phyloP scores from a whole-genome alignment of 805 yeast species.

The Candida sakaeoensis region DNA sequence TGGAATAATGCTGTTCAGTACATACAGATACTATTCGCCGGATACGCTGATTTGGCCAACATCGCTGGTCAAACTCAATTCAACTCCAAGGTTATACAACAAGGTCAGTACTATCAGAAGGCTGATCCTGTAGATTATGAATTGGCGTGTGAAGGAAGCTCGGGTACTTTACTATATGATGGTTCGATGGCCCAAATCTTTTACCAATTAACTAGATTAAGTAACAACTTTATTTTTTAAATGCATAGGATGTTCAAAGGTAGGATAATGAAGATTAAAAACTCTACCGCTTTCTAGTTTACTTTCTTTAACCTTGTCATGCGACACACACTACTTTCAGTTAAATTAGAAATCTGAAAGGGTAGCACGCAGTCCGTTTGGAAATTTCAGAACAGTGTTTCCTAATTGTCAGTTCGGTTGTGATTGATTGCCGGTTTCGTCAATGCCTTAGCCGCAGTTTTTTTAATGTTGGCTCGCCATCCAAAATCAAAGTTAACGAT shows the following conservation, averaged over 20 bases:
- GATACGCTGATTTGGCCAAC: slow-evolving; percentile 16
- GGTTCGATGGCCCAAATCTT: slow-evolving; percentile 18
- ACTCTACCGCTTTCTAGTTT: too few species aligned
- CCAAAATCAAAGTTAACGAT: too few species aligned
- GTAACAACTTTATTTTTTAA: neutral
- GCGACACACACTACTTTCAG: too few species aligned
- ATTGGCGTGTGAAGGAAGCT: neutral
- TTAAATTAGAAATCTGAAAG: too few species aligned
- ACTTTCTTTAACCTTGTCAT: too few species aligned
- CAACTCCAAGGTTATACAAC: slow-evolving; percentile 8
- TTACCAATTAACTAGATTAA: slow-evolving; percentile 10
- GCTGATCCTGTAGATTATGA: neutral
- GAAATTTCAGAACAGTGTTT: too few species aligned
- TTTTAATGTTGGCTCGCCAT: too few species aligned
- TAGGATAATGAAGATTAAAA: too few species aligned
- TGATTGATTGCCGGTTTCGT: too few species aligned
- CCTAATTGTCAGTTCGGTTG: too few species aligned
- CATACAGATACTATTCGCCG: slow-evolving; percentile 20
- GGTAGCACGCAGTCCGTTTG: too few species aligned
- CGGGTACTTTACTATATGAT: slow-evolving; percentile 13
- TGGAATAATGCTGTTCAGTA: slow-evolving; percentile 25
- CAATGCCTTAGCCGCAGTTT: too few species aligned
- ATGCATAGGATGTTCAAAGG: neutral
- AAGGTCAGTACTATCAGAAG: slow-evolving; percentile 5
- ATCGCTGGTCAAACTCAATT: slow-evolving; percentile 2